Base-by-base conservation (phyloP, 768 basidiomycete species). In the Tricholoma hemisulphureum region DNA sequence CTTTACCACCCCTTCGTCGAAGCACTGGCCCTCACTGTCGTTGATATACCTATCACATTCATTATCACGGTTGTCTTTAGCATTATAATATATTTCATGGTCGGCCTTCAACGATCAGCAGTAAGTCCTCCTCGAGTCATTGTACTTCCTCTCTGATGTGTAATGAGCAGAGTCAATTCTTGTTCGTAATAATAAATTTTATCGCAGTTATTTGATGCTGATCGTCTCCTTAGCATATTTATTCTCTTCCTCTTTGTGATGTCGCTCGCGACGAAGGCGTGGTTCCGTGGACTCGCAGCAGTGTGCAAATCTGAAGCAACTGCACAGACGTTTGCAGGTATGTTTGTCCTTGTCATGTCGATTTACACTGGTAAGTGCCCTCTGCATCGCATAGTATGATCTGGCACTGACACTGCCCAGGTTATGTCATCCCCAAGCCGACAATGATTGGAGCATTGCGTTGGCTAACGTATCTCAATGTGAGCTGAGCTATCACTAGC, bases 241-340 rank as follows among this genome's bases (percentile, higher is more conserved):
- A 79, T 82, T 65, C 66, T 91, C 18, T 82, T 86, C 58, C 62
- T 84, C 16, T 77, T 85, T 53, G 69, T 76, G 3, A 80, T 85
- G 58, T 79, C 85, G 28, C 53, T 91, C 24, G 71, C 84, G 10
- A 88, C 92, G 82, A 88, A 87, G 68, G 85, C 83, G 0, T 86
- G 87, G 78, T 95, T 93, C 80, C 80, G 91, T 23, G 76, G 77
- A 0, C 63, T 90, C 9, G 85, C 86, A 0, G 84, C 88, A 0
- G 76, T 77, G 4, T 84, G 87, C 65, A 76, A 77, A 43, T 75
- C 77, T 9, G 80, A 83, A 56, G 83, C 87, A 1, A 80, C 83
- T 0, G 87, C 88, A 3, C 85, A 86, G 63, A 79, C 86, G 4
- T 59, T 87, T 14, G 57, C 71, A 65, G 66, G 69, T 57, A 57